Evolutionary conservation across 257 asterid genomes (phyloP), one percentile per base, ranked within the genome.

Genomic region (Jasminum sambac): DNA sequence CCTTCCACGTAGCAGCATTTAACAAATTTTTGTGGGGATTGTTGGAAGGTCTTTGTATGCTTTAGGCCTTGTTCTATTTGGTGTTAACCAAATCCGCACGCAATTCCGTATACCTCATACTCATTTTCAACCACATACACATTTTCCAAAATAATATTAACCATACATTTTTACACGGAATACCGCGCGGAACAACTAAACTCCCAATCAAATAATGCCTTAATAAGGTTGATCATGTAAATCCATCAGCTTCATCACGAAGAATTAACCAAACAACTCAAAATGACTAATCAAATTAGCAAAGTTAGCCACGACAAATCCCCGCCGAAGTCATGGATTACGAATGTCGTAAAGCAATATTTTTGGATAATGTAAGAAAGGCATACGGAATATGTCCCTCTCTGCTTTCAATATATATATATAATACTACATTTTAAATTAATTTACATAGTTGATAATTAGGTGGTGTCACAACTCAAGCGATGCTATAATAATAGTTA

Each of bases 241-340:
- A 36, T 57, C 50, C 34, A 80, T 79, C 78, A 88, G 80, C 95
- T 88, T 88, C 86, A 86, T 80, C 69, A 73, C 81, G 81, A 88
- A 88, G 95, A 80, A 81, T 88, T 82, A 77, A n/a, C 66, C 67
- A 69, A 40, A 36, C 17, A 63, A 81, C 58, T 67, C 41, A 64
- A 77, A 74, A 77, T 42, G 69, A 52, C 66, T 43, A 72, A 70
- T 78, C 4, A 63, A 70, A 70, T 80, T 67, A 72, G 43, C 13
- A 59, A 48, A 24, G 30, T 14, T 52, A 65, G 59, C 69, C 60
- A 72, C 52, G 57, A 30, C 44, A 42, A 61, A 10, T 40, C 14
- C 70, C 55, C 73, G 52, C 58, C 67, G 60, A 34, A 48, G 60
- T 78, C 85, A 75, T 77, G 86, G 71, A 63, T 48, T 79, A 37